Evolutionary conservation across 2,329 filamentous ascomycete species (phyloP).

Genomic region (Fusarium sp.): DNA sequence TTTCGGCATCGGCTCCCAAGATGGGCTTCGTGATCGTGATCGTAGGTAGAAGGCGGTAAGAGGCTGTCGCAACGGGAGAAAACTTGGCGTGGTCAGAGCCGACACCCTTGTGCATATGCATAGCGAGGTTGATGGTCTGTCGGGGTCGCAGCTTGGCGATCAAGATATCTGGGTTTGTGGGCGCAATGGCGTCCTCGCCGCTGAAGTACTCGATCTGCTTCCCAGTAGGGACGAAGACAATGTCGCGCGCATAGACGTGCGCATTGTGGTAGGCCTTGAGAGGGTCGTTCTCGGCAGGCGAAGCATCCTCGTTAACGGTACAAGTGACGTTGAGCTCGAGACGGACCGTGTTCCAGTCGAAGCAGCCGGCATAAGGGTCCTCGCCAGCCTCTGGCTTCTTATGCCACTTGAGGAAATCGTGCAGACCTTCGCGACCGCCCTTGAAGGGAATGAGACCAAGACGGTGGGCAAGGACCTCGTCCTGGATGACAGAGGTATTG

Average conservation of each 20-base stretch:
- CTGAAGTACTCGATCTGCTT: slow-evolving; percentile 78
- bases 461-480: slow-evolving; percentile 93
- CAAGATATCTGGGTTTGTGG: slow-evolving; percentile 91
- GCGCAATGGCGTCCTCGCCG: slow-evolving; percentile 75
- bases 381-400: slow-evolving; percentile 76
- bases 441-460: slow-evolving; percentile 92
- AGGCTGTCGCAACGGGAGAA: slow-evolving; percentile 94
- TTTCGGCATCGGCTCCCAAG: slow-evolving; percentile 85
- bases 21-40: slow-evolving; percentile 90
- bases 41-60: slow-evolving; percentile 89
- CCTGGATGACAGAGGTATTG: slow-evolving; percentile 98
- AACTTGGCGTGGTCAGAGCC: slow-evolving; percentile 97
- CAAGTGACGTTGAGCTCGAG: slow-evolving; percentile 84
- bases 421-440: slow-evolving; percentile 80
- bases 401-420: slow-evolving; percentile 84
- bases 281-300: slow-evolving; percentile 81
- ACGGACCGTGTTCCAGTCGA: slow-evolving; percentile 89
- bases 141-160: slow-evolving; percentile 93
- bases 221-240: slow-evolving; percentile 82
- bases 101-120: slow-evolving; percentile 96
- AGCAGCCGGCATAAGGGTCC: slow-evolving; percentile 70
- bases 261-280: slow-evolving; percentile 87
- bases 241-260: slow-evolving; percentile 82
- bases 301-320: slow-evolving; percentile 80
- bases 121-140: slow-evolving; percentile 85